Evolutionary conservation across 192 early-diverging fungal species (phyloP).

Genomic region (Obelidium mucronatum): DNA sequence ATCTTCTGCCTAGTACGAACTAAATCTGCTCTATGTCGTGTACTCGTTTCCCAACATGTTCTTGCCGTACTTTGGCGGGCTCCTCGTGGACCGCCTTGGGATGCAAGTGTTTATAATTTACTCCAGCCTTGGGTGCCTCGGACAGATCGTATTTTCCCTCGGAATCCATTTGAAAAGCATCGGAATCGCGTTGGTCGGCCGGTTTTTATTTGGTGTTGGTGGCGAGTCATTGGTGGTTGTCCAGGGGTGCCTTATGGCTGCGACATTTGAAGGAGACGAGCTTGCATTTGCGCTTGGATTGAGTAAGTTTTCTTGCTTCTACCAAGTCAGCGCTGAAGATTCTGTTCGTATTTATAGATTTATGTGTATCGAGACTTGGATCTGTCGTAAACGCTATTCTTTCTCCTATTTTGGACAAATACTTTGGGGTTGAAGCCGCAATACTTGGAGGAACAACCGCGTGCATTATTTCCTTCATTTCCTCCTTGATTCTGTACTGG

Average conservation of each 20-base stretch:
- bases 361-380: constrained; percentile 59
- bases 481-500: constrained; percentile 40
- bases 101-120: constrained; percentile 61
- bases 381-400: constrained; percentile 61
- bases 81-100: constrained; percentile 63
- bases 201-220: constrained; percentile 59
- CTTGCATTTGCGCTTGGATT: constrained; percentile 61
- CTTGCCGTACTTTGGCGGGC: constrained; percentile 67
- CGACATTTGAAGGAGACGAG: constrained; percentile 55
- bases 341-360: constrained; percentile 38
- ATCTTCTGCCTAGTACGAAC: constrained; percentile 51
- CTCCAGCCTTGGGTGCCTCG: constrained; percentile 53
- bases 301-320: constrained; percentile 43
- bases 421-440: constrained; percentile 35
- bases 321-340: background rate
- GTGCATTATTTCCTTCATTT: constrained; percentile 55
- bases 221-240: constrained; percentile 61
- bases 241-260: constrained; percentile 56
- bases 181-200: constrained; percentile 53
- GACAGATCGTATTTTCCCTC: constrained; percentile 67
- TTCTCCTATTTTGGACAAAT: constrained; percentile 55
- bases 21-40: constrained; percentile 66
- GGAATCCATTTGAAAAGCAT: constrained; percentile 58
- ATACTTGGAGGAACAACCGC: constrained; percentile 55
- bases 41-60: constrained; percentile 75